These are phyloP conservation scores for Emmonsiellopsis sp. DNA, from an alignment of 2,329 filamentous ascomycete species.

Conservation along the genomic window DNA sequence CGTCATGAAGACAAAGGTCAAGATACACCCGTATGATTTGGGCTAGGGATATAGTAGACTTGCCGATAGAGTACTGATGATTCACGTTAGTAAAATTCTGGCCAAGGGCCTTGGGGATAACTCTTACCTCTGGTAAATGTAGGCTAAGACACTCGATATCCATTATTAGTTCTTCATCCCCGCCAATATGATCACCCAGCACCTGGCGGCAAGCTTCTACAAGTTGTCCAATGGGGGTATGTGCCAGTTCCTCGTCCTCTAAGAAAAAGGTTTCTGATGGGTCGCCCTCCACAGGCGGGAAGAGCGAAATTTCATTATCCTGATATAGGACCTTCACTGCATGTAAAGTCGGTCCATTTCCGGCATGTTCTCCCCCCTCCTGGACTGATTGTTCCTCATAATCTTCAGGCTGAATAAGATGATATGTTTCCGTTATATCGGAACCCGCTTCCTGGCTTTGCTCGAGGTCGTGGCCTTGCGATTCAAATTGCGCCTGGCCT, in stretches of 20 bases:
- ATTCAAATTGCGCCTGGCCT: not conserved
- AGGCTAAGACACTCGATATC: conserved; percentile 48
- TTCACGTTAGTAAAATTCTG: conserved; percentile 18
- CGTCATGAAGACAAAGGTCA: conserved; percentile 51
- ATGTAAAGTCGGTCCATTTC: conserved; percentile 22
- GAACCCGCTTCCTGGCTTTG: not conserved
- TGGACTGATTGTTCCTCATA: not conserved
- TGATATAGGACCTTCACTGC: conserved; percentile 49
- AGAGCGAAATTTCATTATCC: conserved; percentile 48
- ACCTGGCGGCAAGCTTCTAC: conserved; percentile 48
- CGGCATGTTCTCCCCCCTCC: conserved; percentile 5
- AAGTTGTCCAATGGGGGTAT: conserved; percentile 45
- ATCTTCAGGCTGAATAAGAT: conserved; percentile 7
- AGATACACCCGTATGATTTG: conserved; percentile 53
- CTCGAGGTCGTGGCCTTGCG: not conserved
- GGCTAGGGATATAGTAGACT: conserved; percentile 43
- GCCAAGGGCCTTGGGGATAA: conserved; percentile 3
- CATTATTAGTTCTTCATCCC: conserved; percentile 50
- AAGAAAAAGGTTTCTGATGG: conserved; percentile 49
- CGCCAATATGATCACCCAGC: conserved; percentile 45
- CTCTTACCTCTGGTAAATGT: conserved; percentile 48
- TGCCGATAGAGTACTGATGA: conserved; percentile 40
- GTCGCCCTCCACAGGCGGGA: conserved; percentile 46
- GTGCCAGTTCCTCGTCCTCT: conserved; percentile 46
- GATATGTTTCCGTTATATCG: not conserved